Base-by-base conservation (phyloP, 805 yeast genomes). In the Wickerhamiella qilinensis region DNA sequence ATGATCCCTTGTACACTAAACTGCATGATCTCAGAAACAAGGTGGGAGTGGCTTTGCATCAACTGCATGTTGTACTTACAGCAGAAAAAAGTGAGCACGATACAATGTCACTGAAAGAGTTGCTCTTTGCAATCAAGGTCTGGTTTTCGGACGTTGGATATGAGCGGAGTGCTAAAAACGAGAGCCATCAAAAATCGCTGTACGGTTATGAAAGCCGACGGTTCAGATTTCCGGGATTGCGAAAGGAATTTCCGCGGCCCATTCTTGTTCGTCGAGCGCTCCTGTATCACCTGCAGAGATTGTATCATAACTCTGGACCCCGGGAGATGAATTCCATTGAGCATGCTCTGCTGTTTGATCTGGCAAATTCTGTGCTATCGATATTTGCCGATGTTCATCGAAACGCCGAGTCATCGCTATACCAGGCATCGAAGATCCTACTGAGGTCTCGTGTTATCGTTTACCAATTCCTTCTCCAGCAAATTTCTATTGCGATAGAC, bases 91-190 rank as follows among this genome's bases (percentile, higher is more conserved):
- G 67, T 33, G 74, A 69, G 30, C 84, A 81, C 43, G 77, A 82
- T 43, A 69, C 79, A 6, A 69, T 71, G 11, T 53, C 79, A 4
- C 68, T 76, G 52, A 73, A 73, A 43, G 70, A 73, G 34, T 64
- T 77, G 25, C 57, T 84, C 24, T 71, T 73, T 49, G 75, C 77
- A 3, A 53, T 78, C 33, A 73, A 77, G 44, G 71, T 77, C 5
- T 91, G 93, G 83, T 76, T 78, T 47, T 65, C 78, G 20, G 91
- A 84, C 51, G 77, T 78, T 20, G 93, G 94, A 2, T 67, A 71
- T 39, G 93, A 82, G 46, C 61, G 78, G 11, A 56, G 77, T 1
- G 67, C 75, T 36, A 75, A 68, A 31, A 60, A 68, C 3, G 71
- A 74, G 41, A 76, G 73, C 33, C 69, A 60, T 22, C 55, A 75